Percentiles rank a stretch among this genome's conserved stretches.
Evolutionary conservation across 2,329 filamentous ascomycete species (phyloP).

Genomic region (Alternaria atra): DNA sequence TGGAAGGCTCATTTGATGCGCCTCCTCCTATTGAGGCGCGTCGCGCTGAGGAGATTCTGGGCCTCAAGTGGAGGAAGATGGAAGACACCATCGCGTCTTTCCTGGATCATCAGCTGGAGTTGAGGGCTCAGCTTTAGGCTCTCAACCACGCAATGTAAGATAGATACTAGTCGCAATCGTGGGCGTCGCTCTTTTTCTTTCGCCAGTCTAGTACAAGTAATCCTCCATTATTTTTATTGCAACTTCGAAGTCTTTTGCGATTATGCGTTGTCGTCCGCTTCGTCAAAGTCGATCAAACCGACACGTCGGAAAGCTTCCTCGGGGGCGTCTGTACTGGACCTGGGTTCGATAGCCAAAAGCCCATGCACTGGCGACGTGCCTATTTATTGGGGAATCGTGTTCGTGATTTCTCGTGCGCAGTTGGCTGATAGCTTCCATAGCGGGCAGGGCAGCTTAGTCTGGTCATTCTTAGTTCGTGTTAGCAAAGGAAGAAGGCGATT

Average conservation of each 20-base stretch:
- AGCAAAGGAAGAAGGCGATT: not conserved
- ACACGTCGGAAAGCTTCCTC: too few species aligned
- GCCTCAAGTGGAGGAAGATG: conserved; percentile 22
- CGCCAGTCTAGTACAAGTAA: too few species aligned
- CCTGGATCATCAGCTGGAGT: not conserved
- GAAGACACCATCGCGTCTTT: conserved; percentile 9
- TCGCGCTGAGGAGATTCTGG: conserved; percentile 25
- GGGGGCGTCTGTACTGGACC: too few species aligned
- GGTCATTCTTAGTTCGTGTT: not conserved
- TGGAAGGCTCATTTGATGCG: conserved; percentile 11
- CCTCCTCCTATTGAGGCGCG: conserved; percentile 14
- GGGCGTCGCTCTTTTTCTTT: not conserved
- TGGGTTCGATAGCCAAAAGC: too few species aligned
- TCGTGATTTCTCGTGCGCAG: not conserved
- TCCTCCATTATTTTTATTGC: too few species aligned
- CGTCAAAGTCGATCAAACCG: too few species aligned
- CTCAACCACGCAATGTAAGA: not conserved
- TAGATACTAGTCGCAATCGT: not conserved
- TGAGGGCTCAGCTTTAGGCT: not conserved
- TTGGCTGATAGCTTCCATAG: too few species aligned
- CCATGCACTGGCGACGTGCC: too few species aligned
- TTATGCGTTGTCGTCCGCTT: too few species aligned
- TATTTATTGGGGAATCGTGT: not conserved
- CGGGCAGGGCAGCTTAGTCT: too few species aligned
- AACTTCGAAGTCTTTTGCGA: too few species aligned